A percentile compares a stretch with the other conserved stretches of the same genome.
Conservation (phyloP, 306 rosid genomes). For the Casuarina cunninghamiana region DNA sequence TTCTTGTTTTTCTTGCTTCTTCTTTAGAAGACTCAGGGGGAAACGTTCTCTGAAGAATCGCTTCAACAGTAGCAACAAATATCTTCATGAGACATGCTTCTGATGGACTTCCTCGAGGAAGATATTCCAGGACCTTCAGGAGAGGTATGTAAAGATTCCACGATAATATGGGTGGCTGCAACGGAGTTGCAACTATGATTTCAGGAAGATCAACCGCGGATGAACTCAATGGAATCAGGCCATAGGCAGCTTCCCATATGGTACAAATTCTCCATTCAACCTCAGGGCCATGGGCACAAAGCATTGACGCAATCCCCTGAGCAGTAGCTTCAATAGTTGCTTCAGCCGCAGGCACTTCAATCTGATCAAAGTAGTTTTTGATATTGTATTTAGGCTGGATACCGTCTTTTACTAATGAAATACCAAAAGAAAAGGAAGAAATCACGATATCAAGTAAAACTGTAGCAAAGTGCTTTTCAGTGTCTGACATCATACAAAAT, state of each 20-base stretch:
- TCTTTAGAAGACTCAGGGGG: slow-evolving; percentile 69
- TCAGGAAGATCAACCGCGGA: slow-evolving; percentile 97
- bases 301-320: slow-evolving; percentile 98
- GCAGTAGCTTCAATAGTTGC: slow-evolving; percentile 98
- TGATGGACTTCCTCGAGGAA: slow-evolving; percentile 98
- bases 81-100: slow-evolving; percentile 98
- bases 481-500: neutral
- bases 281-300: slow-evolving; percentile 98
- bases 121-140: slow-evolving; percentile 93
- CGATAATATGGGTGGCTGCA: slow-evolving; percentile 85
- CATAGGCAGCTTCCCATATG: slow-evolving; percentile 99
- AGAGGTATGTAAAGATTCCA: slow-evolving; percentile 97
- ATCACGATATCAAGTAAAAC: neutral
- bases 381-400: slow-evolving; percentile 16
- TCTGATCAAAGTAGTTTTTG: slow-evolving; percentile 46
- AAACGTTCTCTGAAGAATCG: slow-evolving; percentile 89
- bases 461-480: slow-evolving; percentile 1
- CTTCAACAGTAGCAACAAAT: slow-evolving; percentile 96
- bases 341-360: slow-evolving; percentile 90
- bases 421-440: neutral
- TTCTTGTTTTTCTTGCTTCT: slow-evolving; percentile 72
- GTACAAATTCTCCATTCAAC: slow-evolving; percentile 99
- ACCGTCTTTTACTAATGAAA: neutral
- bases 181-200: slow-evolving; percentile 86
- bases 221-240: slow-evolving; percentile 91